These are phyloP conservation scores for Setaria viridis DNA, from an alignment of 202 grass and related monocot species.

Conservation along the genomic window DNA sequence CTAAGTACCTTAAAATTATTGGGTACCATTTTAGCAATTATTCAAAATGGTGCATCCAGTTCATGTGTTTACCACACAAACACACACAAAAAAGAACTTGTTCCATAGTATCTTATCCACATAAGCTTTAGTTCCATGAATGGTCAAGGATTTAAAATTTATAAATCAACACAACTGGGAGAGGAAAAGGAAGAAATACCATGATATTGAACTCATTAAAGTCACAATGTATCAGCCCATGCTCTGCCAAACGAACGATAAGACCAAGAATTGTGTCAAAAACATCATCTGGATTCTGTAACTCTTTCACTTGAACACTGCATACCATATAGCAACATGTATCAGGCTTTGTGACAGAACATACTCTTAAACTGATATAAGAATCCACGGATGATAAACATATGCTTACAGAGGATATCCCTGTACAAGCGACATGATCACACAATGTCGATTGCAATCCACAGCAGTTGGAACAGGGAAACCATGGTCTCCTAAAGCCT, in stretches of 20 bases:
- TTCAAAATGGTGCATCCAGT: background rate
- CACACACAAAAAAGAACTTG: background rate
- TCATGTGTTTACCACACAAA: background rate
- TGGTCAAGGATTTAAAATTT: background rate
- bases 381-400: background rate
- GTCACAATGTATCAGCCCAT: slow-evolving; percentile 98
- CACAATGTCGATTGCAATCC: slow-evolving; percentile 89
- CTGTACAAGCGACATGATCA: slow-evolving; percentile 93
- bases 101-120: background rate
- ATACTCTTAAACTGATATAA: background rate
- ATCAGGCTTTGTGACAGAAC: background rate
- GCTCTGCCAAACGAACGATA: slow-evolving; percentile 84
- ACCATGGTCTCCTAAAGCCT: slow-evolving; percentile 87
- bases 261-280: slow-evolving; percentile 85
- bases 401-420: slow-evolving; percentile 88
- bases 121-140: background rate
- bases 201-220: slow-evolving; percentile 99
- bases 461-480: slow-evolving; percentile 93
- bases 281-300: slow-evolving; percentile 86
- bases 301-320: slow-evolving; percentile 86
- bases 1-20: background rate
- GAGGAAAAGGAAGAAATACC: slow-evolving; percentile 58
- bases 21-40: background rate
- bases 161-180: background rate
- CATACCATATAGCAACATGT: slow-evolving; percentile 25